Evolutionary conservation across 306 rosid species (phyloP).

Genomic region (Rosa persica): DNA sequence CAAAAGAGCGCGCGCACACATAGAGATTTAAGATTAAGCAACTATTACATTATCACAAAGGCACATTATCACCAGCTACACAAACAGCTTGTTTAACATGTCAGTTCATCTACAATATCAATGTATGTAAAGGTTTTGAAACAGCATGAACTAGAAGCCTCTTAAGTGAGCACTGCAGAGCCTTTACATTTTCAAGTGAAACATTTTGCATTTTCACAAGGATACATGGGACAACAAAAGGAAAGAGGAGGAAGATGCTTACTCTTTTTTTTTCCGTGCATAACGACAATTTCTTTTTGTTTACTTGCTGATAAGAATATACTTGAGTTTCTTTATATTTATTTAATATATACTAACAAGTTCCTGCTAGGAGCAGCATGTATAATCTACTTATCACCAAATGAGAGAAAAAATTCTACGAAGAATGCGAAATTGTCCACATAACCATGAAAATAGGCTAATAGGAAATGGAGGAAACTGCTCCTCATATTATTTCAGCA

Average conservation of each 20-base stretch:
- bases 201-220: background rate
- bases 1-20: background rate
- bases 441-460: background rate
- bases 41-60: background rate
- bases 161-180: background rate
- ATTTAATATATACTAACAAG: background rate
- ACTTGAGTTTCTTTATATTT: background rate
- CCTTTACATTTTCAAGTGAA: background rate
- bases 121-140: background rate
- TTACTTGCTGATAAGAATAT: background rate
- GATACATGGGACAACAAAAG: background rate
- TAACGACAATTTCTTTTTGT: background rate
- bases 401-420: background rate
- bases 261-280: no score
- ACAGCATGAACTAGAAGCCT: background rate
- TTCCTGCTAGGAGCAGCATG: background rate
- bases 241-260: background rate
- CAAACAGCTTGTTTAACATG: background rate
- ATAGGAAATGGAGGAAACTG: background rate
- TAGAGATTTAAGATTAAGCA: background rate
- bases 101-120: background rate
- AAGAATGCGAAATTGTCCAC: background rate
- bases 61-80: background rate
- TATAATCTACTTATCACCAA: background rate
- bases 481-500: background rate